Evolutionary conservation across 2,329 filamentous ascomycete species (phyloP).

Genomic region (Cyclaneusma minus): DNA sequence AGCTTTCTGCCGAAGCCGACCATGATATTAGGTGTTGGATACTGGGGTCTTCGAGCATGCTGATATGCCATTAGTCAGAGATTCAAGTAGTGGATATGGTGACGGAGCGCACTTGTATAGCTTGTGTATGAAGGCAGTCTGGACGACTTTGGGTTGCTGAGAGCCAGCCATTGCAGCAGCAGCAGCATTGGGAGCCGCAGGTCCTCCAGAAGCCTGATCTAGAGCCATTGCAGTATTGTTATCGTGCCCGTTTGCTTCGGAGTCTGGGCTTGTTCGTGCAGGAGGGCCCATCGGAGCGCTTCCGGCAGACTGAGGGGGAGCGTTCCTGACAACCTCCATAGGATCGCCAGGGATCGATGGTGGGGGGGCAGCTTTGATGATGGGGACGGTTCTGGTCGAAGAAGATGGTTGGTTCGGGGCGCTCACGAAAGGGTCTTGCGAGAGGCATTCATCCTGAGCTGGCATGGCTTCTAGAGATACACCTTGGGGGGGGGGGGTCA

Average conservation of each 20-base stretch:
- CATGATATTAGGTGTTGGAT: conserved; percentile 96
- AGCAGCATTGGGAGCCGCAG: conserved; percentile 20
- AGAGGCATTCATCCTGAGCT: conserved; percentile 13
- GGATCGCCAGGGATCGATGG: conserved; percentile 40
- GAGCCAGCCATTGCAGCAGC: conserved; percentile 53
- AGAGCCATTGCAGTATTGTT: conserved; percentile 14
- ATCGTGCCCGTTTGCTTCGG: conserved; percentile 18
- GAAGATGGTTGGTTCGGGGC: conserved; percentile 11
- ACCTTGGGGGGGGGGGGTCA: no score
- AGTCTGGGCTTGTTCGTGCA: conserved; percentile 16
- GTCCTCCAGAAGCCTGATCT: conserved; percentile 21
- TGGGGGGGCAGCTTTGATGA: conserved; percentile 38
- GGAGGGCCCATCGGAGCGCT: conserved; percentile 11
- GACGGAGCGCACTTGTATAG: conserved; percentile 68
- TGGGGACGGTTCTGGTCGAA: conserved; percentile 31
- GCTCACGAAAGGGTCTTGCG: conserved; percentile 13
- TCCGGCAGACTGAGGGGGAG: conserved; percentile 26
- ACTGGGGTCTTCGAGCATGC: conserved; percentile 87
- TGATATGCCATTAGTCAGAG: conserved; percentile 25
- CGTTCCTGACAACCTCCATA: conserved; percentile 42
- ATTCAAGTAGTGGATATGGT: not conserved
- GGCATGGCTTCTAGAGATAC: conserved; percentile 17
- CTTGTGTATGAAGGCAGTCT: conserved; percentile 98
- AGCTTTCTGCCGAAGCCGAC: conserved; percentile 87
- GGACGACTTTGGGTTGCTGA: conserved; percentile 92